Conservation (phyloP, 345 rosid species). For the Eutrema heterophyllum region DNA sequence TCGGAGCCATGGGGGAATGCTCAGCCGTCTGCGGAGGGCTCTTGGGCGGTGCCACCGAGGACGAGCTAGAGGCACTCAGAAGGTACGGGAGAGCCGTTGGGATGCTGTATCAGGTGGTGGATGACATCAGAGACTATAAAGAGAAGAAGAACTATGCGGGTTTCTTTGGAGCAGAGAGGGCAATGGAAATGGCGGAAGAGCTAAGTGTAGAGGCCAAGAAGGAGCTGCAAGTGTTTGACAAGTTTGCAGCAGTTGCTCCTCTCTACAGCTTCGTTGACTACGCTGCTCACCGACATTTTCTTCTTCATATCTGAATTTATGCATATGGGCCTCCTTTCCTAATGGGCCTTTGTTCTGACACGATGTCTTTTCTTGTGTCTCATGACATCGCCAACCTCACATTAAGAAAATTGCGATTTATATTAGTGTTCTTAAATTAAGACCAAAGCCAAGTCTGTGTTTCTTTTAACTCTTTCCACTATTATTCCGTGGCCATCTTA, state of each 20-base stretch:
- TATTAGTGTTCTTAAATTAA: background rate
- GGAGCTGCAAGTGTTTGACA: conserved; percentile 59
- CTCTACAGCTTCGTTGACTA: conserved; percentile 84
- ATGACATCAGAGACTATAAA: conserved; percentile 48
- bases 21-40: conserved; percentile 94
- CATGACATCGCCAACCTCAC: background rate
- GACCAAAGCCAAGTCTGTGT: conserved; percentile 18
- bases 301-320: background rate
- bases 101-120: conserved; percentile 74
- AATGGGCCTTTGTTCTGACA: background rate
- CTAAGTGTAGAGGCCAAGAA: conserved; percentile 53
- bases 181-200: conserved; percentile 64
- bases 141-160: conserved; percentile 52
- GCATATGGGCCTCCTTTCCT: conserved; percentile 1
- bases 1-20: conserved; percentile 84
- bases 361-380: background rate
- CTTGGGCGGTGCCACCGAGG: conserved; percentile 75
- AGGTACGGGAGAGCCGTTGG: conserved; percentile 89
- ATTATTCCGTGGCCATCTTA: conserved; percentile 15
- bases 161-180: conserved; percentile 56
- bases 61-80: conserved; percentile 63
- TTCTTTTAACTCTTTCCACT: background rate
- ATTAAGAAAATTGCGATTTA: background rate
- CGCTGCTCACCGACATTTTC: conserved; percentile 62
- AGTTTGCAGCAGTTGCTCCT: conserved; percentile 62